Base-by-base conservation (phyloP, 2,329 filamentous ascomycete species). In the Cytospora chrysosperma region DNA sequence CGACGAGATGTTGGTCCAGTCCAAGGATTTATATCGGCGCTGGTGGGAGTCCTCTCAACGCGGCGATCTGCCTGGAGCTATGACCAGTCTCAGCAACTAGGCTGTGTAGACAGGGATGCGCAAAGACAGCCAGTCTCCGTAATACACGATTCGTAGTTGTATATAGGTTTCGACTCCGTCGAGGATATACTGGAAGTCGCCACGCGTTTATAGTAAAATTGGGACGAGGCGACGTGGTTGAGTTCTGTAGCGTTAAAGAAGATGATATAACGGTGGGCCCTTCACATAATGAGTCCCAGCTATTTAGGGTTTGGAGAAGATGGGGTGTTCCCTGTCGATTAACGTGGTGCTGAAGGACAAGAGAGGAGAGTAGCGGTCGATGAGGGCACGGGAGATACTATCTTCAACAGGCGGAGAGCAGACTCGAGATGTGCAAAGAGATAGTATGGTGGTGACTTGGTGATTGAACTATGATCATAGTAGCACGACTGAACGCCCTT, bases 271-370 rank as follows among this genome's bases (percentile, higher is more conserved):
- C 15, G 15, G 37, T n/a, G 17, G n/a, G 21, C 37, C 6, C 26
- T 54, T 57, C 47, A 65, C 60, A 63, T 56, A 51, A 49, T 56
- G 17, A 34, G 52, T 8, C 34, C 52, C 34, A 26, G 52, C 4
- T 21, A 19, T n/a, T 9, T 5, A 50, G 26, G 37, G 56, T 37
- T 40, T 3, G 17, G 37, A 54, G 17, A 43, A 49, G 21, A 13
- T 26, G 27, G 53, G 19, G 56, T 27, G 26, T 12, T 21, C 12
- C 26, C 17, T 27, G 32, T 53, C 30, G 50, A 52, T 40, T 26
- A 28, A 24, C 37, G 32, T 54, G 17, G 54, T 30, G 43, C 37
- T 40, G 19, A 7, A 27, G 32, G 54, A 53, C 26, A 27, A 61
- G 24, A 37, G 32, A 17, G 37, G 28, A 34, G 51, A 62, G 10